A percentile compares a stretch with the other conserved stretches of the same genome.
These are phyloP conservation scores for Fusarium hostae DNA, from an alignment of 2,329 filamentous ascomycete genomes.

Conservation along the genomic window DNA sequence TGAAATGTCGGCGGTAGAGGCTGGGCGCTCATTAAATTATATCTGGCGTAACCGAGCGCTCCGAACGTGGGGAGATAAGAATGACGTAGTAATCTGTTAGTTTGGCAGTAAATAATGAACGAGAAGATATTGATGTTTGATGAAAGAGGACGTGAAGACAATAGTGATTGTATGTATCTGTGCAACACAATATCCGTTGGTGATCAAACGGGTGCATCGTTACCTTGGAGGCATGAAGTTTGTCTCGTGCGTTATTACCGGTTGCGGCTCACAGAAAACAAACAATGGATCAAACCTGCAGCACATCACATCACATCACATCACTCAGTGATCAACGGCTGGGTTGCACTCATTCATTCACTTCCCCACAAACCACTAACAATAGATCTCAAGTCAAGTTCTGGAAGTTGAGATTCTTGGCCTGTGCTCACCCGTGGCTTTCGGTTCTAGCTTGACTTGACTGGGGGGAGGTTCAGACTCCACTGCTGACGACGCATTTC, in stretches of 20 bases:
- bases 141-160: neutral
- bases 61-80: neutral
- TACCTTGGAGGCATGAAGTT: conserved; percentile 9
- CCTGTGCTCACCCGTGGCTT: conserved; percentile 16
- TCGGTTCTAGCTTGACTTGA: neutral
- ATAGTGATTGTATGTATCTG: neutral
- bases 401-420: conserved; percentile 2
- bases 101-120: neutral
- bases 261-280: conserved; percentile 7
- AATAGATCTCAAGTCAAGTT: neutral
- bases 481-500: conserved; percentile 38
- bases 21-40: neutral
- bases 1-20: neutral
- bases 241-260: conserved; percentile 31
- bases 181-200: neutral
- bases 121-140: neutral
- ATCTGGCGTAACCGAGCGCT: neutral
- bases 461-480: conserved; percentile 11
- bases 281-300: neutral
- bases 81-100: neutral
- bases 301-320: neutral
- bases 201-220: conserved; percentile 3
- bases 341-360: neutral
- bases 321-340: neutral
- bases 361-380: conserved; percentile 15